Base-by-base conservation (phyloP, 2,329 filamentous ascomycete genomes). In the Leptographium galeiforme region DNA sequence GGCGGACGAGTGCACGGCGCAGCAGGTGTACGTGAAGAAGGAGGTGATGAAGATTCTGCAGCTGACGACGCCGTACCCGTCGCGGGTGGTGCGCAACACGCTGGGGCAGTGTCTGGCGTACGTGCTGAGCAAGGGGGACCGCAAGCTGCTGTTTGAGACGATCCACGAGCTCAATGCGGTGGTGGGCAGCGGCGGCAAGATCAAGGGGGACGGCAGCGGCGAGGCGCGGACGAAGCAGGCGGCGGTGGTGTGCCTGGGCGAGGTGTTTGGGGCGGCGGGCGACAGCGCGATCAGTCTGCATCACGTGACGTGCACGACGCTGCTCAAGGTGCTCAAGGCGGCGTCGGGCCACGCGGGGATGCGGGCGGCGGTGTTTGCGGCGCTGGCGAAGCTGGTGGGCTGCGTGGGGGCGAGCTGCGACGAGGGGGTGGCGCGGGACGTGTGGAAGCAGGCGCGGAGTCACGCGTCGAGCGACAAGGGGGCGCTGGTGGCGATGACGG, bases 41-140 rank as follows among this genome's bases (percentile, higher is more conserved):
- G 89, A 97, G 75, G 78, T 96, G 60, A 87, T 97, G 68, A 89
- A 95, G 70, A 85, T 98, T 66, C 79, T 98, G 66, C 89, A 84
- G 63, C 79, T 98, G 41, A 67, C 82, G 49, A 78, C 88, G 43
- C 91, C 91, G 53, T 79, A 86, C 48, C 89, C 91, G 40, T 91
- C 89, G 44, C 81, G 93, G 65, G 86, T 95, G 43, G 85, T 96
- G 64, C 82, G 93, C 61, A 93, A 91, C 70, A 94, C 91, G 65
- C 68, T 97, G 39, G 91, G 89, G 48, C 80, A 81, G 67, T 91
- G 89, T 61, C 84, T 96, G 59, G 84, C 84, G 44, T 83, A 85
- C 62, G 82, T 97, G 55, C 86, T 98, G 59, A 78, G 76, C 16
- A 85, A 86, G 58, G 93, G 93, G 13, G 91, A 96, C 68, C 79